These are phyloP conservation scores for Chalciporus sp. DNA, from an alignment of 1,284 basidiomycete species.

Conservation along the genomic window DNA sequence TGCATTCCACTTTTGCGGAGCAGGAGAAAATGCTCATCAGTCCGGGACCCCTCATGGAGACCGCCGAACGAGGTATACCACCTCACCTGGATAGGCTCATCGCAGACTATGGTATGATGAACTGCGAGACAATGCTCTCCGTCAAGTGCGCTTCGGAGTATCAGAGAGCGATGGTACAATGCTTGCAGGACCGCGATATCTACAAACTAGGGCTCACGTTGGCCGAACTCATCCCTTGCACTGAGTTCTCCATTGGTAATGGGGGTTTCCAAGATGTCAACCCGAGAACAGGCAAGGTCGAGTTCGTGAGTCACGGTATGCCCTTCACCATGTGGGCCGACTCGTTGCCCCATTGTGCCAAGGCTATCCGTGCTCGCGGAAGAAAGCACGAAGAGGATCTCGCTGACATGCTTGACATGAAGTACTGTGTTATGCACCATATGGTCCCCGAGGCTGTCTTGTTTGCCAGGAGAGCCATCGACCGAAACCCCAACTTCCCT, in stretches of 20 bases:
- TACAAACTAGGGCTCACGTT: conserved; percentile 51
- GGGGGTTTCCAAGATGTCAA: conserved; percentile 53
- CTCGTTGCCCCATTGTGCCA: conserved; percentile 55
- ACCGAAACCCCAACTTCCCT: conserved; percentile 54
- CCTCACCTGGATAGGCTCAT: conserved; percentile 47
- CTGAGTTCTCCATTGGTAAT: conserved; percentile 60
- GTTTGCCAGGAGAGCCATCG: conserved; percentile 45
- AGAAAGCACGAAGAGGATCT: conserved; percentile 42
- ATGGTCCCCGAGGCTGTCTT: conserved; percentile 46
- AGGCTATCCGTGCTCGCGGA: conserved; percentile 48
- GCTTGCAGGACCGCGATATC: conserved; percentile 48
- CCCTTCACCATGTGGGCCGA: conserved; percentile 62
- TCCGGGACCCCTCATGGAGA: conserved; percentile 43
- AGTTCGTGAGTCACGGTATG: conserved; percentile 47
- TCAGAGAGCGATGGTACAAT: conserved; percentile 53
- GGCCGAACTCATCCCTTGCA: conserved; percentile 50
- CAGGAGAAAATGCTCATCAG: conserved; percentile 47
- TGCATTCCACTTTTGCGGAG: conserved; percentile 44
- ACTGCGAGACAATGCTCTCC: conserved; percentile 49
- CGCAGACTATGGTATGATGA: conserved; percentile 48
- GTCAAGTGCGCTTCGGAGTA: conserved; percentile 44
- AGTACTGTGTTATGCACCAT: conserved; percentile 50
- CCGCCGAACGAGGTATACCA: conserved; percentile 45
- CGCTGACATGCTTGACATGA: conserved; percentile 65
- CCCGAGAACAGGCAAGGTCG: conserved; percentile 41